These are phyloP conservation scores for Pilaira anomala DNA, from an alignment of 192 early-diverging fungal species.

Conservation along the genomic window DNA sequence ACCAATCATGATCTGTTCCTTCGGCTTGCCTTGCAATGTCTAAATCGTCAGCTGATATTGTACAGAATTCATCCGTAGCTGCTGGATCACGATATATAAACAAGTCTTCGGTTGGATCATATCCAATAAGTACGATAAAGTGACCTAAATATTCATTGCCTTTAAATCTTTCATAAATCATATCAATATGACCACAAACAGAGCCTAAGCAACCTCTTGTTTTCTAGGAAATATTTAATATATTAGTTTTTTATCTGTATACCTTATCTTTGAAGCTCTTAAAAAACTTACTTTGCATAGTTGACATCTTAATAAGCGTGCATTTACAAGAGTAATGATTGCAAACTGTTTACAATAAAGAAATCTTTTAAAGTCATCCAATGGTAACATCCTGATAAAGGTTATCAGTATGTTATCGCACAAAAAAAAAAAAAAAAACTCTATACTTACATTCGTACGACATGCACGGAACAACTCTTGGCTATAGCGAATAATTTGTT, in stretches of 20 bases:
- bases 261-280: not conserved
- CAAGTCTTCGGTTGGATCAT: conserved; percentile 71
- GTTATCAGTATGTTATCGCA: not conserved
- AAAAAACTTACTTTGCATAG: conserved; percentile 50
- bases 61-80: conserved; percentile 66
- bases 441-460: conserved; percentile 69
- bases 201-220: conserved; percentile 24
- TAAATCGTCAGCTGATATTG: conserved; percentile 57
- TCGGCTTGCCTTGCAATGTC: conserved; percentile 63
- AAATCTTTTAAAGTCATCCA: conserved; percentile 85
- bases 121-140: conserved; percentile 84
- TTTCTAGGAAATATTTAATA: conserved; percentile 25
- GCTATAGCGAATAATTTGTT: conserved; percentile 76
- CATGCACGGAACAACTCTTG: conserved; percentile 61
- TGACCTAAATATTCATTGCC: conserved; percentile 63
- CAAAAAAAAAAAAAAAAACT: too few species aligned
- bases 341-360: conserved; percentile 72
- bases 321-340: conserved; percentile 78
- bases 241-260: not conserved
- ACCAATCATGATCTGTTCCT: conserved; percentile 86
- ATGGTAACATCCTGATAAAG: conserved; percentile 53
- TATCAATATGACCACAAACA: conserved; percentile 32
- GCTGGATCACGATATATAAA: conserved; percentile 89
- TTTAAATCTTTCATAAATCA: conserved; percentile 34
- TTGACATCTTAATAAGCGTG: conserved; percentile 57